These are phyloP conservation scores for Daldinia grandis DNA, from an alignment of 495 filamentous ascomycete genomes.

Conservation along the genomic window DNA sequence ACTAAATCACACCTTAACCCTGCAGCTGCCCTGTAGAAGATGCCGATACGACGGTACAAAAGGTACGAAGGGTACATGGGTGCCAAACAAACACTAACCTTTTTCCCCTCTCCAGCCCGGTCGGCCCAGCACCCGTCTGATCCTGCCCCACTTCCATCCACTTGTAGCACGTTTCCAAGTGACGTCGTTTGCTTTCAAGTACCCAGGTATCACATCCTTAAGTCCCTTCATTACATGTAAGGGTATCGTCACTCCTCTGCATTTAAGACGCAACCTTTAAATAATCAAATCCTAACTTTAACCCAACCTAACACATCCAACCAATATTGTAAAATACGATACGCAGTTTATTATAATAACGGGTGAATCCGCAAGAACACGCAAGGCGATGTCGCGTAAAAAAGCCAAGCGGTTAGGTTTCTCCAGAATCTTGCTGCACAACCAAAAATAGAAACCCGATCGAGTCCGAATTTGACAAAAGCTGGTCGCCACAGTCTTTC, in stretches of 20 bases:
- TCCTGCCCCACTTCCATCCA: constrained; percentile 2
- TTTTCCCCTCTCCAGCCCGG: constrained; percentile 20
- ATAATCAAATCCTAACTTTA: constrained; percentile 17
- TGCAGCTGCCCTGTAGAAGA: neutral
- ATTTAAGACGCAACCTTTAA: neutral
- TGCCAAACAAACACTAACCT: constrained; percentile 36
- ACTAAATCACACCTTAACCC: constrained; percentile 12
- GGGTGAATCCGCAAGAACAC: constrained; percentile 1
- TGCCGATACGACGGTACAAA: constrained; percentile 8
- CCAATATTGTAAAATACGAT: neutral
- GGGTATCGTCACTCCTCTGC: neutral
- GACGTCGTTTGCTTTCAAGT: constrained; percentile 33
- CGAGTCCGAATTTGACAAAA: constrained; percentile 22
- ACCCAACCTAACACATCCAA: neutral
- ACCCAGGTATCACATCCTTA: neutral
- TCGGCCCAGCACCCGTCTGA: constrained; percentile 30
- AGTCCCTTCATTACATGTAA: neutral
- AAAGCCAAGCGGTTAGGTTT: constrained; percentile 14
- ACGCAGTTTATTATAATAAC: neutral
- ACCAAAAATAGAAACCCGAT: constrained; percentile 35
- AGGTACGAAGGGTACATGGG: constrained; percentile 9
- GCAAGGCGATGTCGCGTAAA: constrained; percentile 26
- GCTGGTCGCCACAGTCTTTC: constrained; percentile 24
- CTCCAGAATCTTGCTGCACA: constrained; percentile 19
- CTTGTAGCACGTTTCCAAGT: constrained; percentile 19